Conservation (phyloP, 2,329 filamentous ascomycete genomes). For the Trematosphaeria pertusa region DNA sequence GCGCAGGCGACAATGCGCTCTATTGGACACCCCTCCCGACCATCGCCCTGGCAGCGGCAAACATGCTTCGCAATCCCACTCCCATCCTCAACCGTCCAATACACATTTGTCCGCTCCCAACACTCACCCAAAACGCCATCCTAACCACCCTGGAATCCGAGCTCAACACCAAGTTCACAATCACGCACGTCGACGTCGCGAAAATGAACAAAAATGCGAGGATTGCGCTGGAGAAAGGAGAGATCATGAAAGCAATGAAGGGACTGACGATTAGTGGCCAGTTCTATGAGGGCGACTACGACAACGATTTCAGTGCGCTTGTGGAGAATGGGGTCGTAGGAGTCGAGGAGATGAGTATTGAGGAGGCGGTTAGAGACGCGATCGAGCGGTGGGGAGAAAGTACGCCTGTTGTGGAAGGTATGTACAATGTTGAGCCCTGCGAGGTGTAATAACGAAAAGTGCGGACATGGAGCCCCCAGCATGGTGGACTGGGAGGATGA, state of each 20-base stretch:
- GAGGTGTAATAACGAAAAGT: too few relatives aligned
- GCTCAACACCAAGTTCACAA: slow-evolving; percentile 25
- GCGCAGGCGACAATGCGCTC: slow-evolving; percentile 33
- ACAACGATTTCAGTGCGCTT: slow-evolving; percentile 31
- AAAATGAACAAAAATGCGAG: slow-evolving; percentile 37
- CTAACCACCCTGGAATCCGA: slow-evolving; percentile 32
- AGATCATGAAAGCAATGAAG: slow-evolving; percentile 35
- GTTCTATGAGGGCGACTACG: slow-evolving; percentile 41
- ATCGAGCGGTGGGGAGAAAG: slow-evolving; percentile 32
- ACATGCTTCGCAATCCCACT: slow-evolving; percentile 38
- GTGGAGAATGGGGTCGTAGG: slow-evolving; percentile 41
- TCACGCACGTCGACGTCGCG: slow-evolving; percentile 35
- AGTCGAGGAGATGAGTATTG: slow-evolving; percentile 30
- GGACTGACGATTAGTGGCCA: slow-evolving; percentile 40
- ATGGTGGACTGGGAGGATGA: too few relatives aligned
- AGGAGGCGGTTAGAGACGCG: slow-evolving; percentile 36
- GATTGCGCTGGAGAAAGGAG: slow-evolving; percentile 35
- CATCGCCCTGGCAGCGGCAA: slow-evolving; percentile 34
- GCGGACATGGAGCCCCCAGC: too few relatives aligned
- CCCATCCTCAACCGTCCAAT: slow-evolving; percentile 35
- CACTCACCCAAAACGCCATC: slow-evolving; percentile 36
- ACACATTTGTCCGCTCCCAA: slow-evolving; percentile 34
- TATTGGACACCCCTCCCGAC: slow-evolving; percentile 41
- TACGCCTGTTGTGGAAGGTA: slow-evolving; percentile 30
- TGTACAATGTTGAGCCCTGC: slow-evolving; percentile 39